These are phyloP conservation scores for Collariella sp. DNA, from an alignment of 495 filamentous ascomycete genomes.

Conservation along the genomic window DNA sequence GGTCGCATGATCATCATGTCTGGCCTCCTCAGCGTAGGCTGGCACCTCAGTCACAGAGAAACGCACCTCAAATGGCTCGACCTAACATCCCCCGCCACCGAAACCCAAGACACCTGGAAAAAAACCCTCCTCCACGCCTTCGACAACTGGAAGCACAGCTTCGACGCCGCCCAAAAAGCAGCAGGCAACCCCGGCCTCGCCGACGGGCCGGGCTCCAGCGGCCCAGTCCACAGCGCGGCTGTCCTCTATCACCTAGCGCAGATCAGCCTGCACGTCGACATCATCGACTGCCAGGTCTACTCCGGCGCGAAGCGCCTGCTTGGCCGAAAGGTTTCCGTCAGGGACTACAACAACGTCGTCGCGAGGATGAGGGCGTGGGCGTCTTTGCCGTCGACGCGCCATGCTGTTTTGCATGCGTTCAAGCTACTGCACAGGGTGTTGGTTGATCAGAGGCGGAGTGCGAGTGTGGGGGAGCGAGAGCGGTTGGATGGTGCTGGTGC, in stretches of 20 bases:
- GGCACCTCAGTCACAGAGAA: constrained; percentile 94
- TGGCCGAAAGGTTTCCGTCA: constrained; percentile 71
- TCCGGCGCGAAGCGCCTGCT: constrained; percentile 75
- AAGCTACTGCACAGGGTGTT: constrained; percentile 76
- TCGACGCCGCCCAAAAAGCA: constrained; percentile 60
- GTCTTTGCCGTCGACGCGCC: constrained; percentile 68
- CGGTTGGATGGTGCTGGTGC: constrained; percentile 14
- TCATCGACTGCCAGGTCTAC: constrained; percentile 92
- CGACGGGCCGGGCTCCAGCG: constrained; percentile 50
- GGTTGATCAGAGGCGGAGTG: constrained; percentile 39
- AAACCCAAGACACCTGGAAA: constrained; percentile 83
- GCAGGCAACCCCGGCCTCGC: constrained; percentile 33
- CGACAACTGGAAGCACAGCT: constrained; percentile 89
- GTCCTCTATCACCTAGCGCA: constrained; percentile 91
- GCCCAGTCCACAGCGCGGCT: constrained; percentile 72
- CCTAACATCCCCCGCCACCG: constrained; percentile 56
- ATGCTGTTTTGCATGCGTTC: constrained; percentile 87
- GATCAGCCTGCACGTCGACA: constrained; percentile 89
- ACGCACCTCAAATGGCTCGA: constrained; percentile 81
- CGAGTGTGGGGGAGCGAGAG: constrained; percentile 26
- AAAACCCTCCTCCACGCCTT: constrained; percentile 76
- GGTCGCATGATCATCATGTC: constrained; percentile 93
- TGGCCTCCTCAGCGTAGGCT: constrained; percentile 82
- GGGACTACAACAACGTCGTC: constrained; percentile 70
- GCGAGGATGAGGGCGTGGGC: constrained; percentile 82